Evolutionary conservation across 2,329 filamentous ascomycete genomes (phyloP).

Genomic region (Fusarium azukiicola): DNA sequence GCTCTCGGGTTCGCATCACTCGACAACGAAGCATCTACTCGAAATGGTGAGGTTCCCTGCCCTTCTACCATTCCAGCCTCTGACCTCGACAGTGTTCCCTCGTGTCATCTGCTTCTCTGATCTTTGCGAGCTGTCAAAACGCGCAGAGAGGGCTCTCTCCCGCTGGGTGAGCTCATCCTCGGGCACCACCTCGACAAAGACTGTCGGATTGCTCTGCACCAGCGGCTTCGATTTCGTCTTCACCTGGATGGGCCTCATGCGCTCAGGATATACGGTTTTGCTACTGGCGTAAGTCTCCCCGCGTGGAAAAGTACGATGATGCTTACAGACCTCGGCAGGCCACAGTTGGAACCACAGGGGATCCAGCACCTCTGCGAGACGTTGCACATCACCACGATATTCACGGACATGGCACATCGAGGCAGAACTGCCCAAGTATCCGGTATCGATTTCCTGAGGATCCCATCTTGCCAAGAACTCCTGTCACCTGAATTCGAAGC

Average conservation of each 20-base stretch:
- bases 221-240: conserved; percentile 79
- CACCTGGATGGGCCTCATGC: conserved; percentile 79
- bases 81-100: conserved; percentile 19
- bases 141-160: conserved; percentile 57
- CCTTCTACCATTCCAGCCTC: neutral
- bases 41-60: neutral
- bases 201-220: conserved; percentile 72
- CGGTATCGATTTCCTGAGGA: conserved; percentile 26
- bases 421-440: neutral
- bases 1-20: conserved; percentile 73
- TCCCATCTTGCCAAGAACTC: conserved; percentile 34
- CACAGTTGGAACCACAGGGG: conserved; percentile 68
- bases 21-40: conserved; percentile 21
- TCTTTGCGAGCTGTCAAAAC: conserved; percentile 56
- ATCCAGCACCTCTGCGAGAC: conserved; percentile 74
- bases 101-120: conserved; percentile 55
- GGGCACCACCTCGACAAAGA: rapidly evolving
- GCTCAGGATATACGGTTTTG: conserved; percentile 75
- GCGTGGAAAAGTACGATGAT: neutral
- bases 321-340: conserved; percentile 57
- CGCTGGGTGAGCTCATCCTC: neutral
- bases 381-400: conserved; percentile 65
- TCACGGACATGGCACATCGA: conserved; percentile 65
- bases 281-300: conserved; percentile 71
- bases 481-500: neutral